These are phyloP conservation scores for Malassezia cuniculi DNA, from an alignment of 1,284 basidiomycete genomes.

Conservation along the genomic window DNA sequence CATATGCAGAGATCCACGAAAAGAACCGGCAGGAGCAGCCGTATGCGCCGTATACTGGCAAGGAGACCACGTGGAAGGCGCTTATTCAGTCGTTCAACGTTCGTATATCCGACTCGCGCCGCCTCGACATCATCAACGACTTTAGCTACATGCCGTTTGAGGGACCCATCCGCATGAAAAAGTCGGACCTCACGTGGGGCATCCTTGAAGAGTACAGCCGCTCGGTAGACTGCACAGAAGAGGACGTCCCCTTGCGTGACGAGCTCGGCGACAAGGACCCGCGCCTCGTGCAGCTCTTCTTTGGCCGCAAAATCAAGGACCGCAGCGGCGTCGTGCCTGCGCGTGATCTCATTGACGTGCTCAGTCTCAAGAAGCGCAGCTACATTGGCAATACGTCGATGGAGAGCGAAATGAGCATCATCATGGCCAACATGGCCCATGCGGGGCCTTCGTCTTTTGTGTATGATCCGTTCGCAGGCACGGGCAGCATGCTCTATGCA, in stretches of 20 bases:
- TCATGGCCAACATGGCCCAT: conserved; percentile 91
- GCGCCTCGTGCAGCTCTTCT: conserved; percentile 29
- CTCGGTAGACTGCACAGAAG: conserved; percentile 8
- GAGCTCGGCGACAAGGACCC: conserved; percentile 27
- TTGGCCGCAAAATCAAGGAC: conserved; percentile 20
- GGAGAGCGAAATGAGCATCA: conserved; percentile 83
- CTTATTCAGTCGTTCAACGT: conserved; percentile 32
- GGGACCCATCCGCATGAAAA: conserved; percentile 71
- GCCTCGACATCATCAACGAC: conserved; percentile 55
- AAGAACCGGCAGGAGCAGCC: conserved; percentile 18
- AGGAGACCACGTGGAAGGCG: conserved; percentile 26
- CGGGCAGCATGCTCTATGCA: conserved; percentile 82
- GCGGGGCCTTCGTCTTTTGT: conserved; percentile 74
- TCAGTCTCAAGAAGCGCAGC: conserved; percentile 69
- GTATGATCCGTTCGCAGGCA: conserved; percentile 94
- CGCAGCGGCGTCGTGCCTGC: conserved; percentile 13
- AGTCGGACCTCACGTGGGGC: conserved; percentile 63
- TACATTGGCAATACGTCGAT: conserved; percentile 93
- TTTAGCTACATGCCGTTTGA: conserved; percentile 74
- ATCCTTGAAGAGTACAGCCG: conserved; percentile 76
- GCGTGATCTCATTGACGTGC: conserved; percentile 41
- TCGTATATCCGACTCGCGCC: conserved; percentile 22
- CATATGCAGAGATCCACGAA: conserved; percentile 31
- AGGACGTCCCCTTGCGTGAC: conserved; percentile 7
- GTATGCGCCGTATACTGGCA: conserved; percentile 15